Evolutionary conservation across 768 basidiomycete genomes (phyloP).

Genomic region (Tulasnella sp.): DNA sequence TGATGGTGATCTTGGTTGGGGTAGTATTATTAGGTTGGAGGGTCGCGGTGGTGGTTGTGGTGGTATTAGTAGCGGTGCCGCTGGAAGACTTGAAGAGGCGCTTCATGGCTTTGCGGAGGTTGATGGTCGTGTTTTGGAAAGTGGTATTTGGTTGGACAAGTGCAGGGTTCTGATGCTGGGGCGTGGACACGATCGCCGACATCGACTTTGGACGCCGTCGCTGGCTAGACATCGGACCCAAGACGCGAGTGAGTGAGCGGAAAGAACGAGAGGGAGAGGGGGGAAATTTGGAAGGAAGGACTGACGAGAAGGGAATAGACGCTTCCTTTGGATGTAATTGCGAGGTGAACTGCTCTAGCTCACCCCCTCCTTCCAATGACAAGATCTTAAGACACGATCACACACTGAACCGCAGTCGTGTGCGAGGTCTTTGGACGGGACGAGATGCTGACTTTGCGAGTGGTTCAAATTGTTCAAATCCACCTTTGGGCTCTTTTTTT

Average conservation of each 20-base stretch:
- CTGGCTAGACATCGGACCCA: background rate
- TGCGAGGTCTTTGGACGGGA: background rate
- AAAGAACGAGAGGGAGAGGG: background rate
- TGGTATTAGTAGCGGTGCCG: background rate
- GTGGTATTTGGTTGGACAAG: background rate
- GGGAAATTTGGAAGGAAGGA: background rate
- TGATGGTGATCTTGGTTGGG: background rate
- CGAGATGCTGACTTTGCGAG: background rate
- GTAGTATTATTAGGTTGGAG: background rate
- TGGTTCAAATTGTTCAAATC: background rate
- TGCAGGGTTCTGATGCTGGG: background rate
- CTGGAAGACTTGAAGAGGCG: background rate
- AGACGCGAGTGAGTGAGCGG: background rate
- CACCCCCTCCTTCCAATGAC: background rate
- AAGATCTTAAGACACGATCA: background rate
- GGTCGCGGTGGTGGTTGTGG: background rate
- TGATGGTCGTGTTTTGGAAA: background rate
- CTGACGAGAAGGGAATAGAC: background rate
- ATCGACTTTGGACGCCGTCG: background rate
- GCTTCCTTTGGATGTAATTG: background rate
- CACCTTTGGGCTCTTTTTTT: background rate
- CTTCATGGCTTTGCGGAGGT: slow-evolving; percentile 1
- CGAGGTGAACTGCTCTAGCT: background rate
- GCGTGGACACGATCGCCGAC: background rate
- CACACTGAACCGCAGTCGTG: background rate